Conservation (phyloP, 164 flowering plant genomes). For the Platanus orientalis region DNA sequence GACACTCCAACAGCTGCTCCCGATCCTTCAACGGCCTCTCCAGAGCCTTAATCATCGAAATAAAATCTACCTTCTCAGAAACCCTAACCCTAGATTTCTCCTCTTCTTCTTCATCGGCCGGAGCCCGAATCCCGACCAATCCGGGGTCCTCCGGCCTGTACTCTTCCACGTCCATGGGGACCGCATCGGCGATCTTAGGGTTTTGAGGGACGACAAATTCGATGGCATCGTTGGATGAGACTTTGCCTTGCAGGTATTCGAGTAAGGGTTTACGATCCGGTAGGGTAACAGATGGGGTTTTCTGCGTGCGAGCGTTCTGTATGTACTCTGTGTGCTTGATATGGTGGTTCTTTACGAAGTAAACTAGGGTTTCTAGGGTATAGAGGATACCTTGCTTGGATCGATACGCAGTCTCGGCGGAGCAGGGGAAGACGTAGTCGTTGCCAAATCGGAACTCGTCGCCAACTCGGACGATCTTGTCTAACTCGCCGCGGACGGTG, state of each 20-base stretch:
- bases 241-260: constrained; percentile 77
- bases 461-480: constrained; percentile 52
- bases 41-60: constrained; percentile 40
- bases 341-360: constrained; percentile 63
- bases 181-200: constrained; percentile 14
- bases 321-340: constrained; percentile 78
- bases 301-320: constrained; percentile 48
- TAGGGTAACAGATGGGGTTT: constrained; percentile 68
- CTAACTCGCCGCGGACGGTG: constrained; percentile 71
- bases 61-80: constrained; percentile 21
- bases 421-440: constrained; percentile 70
- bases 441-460: constrained; percentile 74
- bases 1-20: constrained; percentile 66
- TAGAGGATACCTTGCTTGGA: constrained; percentile 82
- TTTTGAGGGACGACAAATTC: constrained; percentile 38
- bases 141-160: constrained; percentile 34
- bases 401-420: constrained; percentile 66
- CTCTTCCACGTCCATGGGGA: constrained; percentile 17
- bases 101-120: constrained; percentile 4
- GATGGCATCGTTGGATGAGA: constrained; percentile 66
- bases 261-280: constrained; percentile 84
- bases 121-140: constrained; percentile 3
- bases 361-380: constrained; percentile 85
- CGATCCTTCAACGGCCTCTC: constrained; percentile 83
- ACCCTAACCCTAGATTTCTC: constrained; percentile 14